A percentile compares a stretch with the other conserved stretches of the same genome.
Conservation (phyloP, 352 stramenopile genomes). For the Phytopythium montanum region DNA sequence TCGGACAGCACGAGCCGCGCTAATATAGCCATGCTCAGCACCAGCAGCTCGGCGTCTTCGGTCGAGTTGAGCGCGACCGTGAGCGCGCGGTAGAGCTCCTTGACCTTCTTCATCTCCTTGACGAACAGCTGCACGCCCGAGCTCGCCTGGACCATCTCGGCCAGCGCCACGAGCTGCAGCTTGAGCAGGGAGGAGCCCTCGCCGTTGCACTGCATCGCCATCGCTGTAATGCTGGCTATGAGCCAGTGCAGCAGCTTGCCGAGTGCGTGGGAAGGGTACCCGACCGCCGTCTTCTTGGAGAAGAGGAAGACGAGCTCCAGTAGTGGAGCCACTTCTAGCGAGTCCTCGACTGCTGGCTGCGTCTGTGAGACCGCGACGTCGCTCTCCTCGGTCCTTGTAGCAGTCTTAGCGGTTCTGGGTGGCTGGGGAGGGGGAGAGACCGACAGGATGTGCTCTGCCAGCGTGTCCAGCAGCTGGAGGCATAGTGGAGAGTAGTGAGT, state of each 20-base stretch:
- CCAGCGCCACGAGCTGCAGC: constrained; percentile 61
- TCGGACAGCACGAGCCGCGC: constrained; percentile 68
- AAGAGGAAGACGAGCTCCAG: constrained; percentile 66
- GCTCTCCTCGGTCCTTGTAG: constrained; percentile 1
- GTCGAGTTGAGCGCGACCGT: constrained; percentile 82
- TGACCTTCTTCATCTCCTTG: constrained; percentile 77
- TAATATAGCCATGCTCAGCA: constrained; percentile 78
- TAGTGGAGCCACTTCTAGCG: constrained; percentile 23
- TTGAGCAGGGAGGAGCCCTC: constrained; percentile 35
- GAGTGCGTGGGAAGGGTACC: constrained; percentile 68
- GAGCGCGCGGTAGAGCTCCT: constrained; percentile 77
- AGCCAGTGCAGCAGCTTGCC: constrained; percentile 72
- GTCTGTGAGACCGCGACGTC: constrained; percentile 1
- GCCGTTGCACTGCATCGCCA: constrained; percentile 44
- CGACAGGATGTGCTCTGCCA: constrained; percentile 48
- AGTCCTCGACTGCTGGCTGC: constrained; percentile 9
- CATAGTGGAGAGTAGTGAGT: constrained; percentile 34
- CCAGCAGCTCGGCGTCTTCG: constrained; percentile 64
- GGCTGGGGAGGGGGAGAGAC: constrained; percentile 9
- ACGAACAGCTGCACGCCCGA: constrained; percentile 70
- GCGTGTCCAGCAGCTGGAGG: constrained; percentile 53
- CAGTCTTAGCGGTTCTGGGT: neutral
- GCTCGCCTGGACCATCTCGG: constrained; percentile 65
- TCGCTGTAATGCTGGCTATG: constrained; percentile 35
- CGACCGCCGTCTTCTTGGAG: constrained; percentile 41